phyloP scores from a whole-genome alignment of 208 protist genomes.

The Trypanosoma caninum region DNA sequence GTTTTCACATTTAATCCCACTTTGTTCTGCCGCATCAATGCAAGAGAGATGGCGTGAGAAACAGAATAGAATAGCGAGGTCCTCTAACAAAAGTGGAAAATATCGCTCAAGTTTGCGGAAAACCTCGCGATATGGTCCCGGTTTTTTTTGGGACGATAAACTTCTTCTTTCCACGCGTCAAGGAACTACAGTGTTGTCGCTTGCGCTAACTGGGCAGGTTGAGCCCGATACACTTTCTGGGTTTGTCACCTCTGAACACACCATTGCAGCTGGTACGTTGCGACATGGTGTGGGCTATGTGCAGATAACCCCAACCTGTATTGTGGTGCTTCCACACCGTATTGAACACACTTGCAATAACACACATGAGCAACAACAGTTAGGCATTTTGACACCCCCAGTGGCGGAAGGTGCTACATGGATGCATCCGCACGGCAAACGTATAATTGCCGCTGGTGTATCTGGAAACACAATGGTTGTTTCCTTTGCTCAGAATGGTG shows the following conservation, averaged over 20 bases:
- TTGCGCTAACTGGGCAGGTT: constrained; percentile 38
- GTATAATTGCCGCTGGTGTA: constrained; percentile 63
- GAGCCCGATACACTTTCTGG: constrained; percentile 51
- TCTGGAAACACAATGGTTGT: constrained; percentile 49
- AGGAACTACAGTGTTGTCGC: constrained; percentile 51
- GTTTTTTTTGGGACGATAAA: constrained; percentile 28
- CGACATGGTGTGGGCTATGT: constrained; percentile 63
- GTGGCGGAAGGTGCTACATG: constrained; percentile 43
- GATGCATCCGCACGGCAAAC: constrained; percentile 73
- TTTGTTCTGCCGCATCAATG: constrained; percentile 49
- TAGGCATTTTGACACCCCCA: background rate
- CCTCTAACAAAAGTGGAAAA: background rate
- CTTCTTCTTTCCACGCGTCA: constrained; percentile 65
- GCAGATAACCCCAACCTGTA: constrained; percentile 67
- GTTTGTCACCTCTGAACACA: constrained; percentile 68
- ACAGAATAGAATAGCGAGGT: constrained; percentile 11
- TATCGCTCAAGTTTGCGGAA: constrained; percentile 7
- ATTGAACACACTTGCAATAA: background rate
- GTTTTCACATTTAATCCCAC: constrained; percentile 40
- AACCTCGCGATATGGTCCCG: constrained; percentile 15
- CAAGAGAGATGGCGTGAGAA: constrained; percentile 46
- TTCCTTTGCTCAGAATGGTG: constrained; percentile 59
- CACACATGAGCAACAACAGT: background rate
- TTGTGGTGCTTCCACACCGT: constrained; percentile 38
- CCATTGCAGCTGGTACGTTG: constrained; percentile 66